Base-by-base conservation (phyloP, 495 filamentous ascomycete genomes). In the Rhypophila decipiens region DNA sequence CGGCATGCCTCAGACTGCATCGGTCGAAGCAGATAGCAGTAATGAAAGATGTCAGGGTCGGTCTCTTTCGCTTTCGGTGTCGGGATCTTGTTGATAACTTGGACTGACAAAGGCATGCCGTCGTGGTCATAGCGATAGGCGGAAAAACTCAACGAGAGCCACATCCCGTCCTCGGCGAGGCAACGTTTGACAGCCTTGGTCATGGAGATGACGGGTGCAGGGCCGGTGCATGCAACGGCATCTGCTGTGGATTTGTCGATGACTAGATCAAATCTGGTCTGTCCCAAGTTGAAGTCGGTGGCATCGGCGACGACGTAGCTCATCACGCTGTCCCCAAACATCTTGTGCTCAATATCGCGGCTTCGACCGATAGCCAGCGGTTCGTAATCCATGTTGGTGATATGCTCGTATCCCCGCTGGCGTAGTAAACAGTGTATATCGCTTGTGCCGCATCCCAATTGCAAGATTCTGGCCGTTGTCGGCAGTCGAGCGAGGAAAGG, bases 161-260 rank as follows among this genome's bases (percentile, higher is more conserved):
- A 71, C 2, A 65, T 34, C 2, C 65, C 67, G 1, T 39, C 51
- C 0, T 59, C 51, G 0, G 54, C 51, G 5, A 73, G 49, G 17
- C 39, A 55, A 12, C 40, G 42, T 11, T 39, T 42, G 5, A 73
- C 54, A 0, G 49, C 39, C 3, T 49, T 24, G 0, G 59, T 60
- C 64, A 71, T 69, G 2, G 45, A 22, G 12, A 45, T 15, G 15
- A 73, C 12, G 3, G 64, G 53, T 3, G 46, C 49, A 2, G 47
- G 50, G 4, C 58, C 65, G 8, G 59, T 60, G 44, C 69, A 73
- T 2, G 68, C 49, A 17, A 73, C 51, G 5, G 69, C 67, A 29
- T 73, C 69, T 22, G 49, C 62, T 4, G 69, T 69, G 56, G 65
- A 60, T 47, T 71, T 73, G 50, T 73, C 69, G 7, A 73, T 38